Evolutionary conservation across 2,329 filamentous ascomycete species (phyloP), one percentile per base, ranked within the genome.

Genomic region (Alternaria alternata): DNA sequence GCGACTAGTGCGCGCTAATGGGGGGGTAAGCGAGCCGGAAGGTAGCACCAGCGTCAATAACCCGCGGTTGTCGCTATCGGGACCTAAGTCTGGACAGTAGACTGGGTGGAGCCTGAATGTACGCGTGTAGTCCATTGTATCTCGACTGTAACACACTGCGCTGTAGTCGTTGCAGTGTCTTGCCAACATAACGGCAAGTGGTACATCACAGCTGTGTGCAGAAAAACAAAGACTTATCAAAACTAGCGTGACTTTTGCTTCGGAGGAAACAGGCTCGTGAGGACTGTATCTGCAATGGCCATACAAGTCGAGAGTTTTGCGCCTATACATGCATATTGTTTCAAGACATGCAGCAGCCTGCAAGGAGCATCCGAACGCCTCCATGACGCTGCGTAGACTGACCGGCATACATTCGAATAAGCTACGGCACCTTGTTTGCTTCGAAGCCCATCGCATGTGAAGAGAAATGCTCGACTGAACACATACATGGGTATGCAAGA

Each of bases 1-100:
- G 51, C 49, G 55, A 63, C 65, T 66, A 68, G 65, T 66, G 65
- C 57, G 65, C 65, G 57, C 65, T 68, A 68, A 48, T 43, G 55
- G 61, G 59, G 55, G 61, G 59, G 52, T 66, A 68, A 68, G 65
- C 65, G 65, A 68, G 58, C 26, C 51, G 39, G 46, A 32, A 26
- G 26, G 57, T 49, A 58, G 32, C 54, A 57, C 54, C 51, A 54
- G 46, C 44, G 36, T 34, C 51, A 53, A 42, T 38, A 36, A 43
- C 51, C 36, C 28, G 9, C 28, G 20, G 51, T 20, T 43, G 48
- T 49, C 26, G 32, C 32, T 41, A 43, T 20, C 28, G 32, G 38
- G 44, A 30, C 32, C 46, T 36, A 20, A 18, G n/a, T 28, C 16
- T 28, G 8, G 28, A 30, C 28, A 11, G 28, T 51, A 39, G 36